phyloP scores from a whole-genome alignment of 176 grass and related monocot genomes.

The Oryza brachyantha region DNA sequence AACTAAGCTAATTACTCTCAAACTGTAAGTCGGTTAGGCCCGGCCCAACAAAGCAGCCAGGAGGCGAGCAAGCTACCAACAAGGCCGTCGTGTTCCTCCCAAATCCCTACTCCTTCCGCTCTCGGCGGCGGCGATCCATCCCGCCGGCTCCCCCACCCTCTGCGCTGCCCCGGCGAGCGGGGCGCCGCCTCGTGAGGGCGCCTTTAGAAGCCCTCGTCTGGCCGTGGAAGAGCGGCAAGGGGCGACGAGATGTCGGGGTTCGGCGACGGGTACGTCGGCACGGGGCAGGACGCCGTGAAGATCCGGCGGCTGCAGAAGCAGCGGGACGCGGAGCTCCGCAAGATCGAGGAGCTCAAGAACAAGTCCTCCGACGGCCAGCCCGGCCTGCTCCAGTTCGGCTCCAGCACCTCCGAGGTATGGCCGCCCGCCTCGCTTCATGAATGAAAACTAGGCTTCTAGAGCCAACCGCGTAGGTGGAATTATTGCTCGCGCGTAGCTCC shows the following conservation, averaged over 20 bases:
- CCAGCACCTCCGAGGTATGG: constrained; percentile 90
- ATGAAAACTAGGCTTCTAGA: not conserved
- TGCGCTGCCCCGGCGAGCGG: not conserved
- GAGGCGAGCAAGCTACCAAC: not conserved
- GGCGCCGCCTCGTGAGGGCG: no score
- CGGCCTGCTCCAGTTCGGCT: constrained; percentile 98
- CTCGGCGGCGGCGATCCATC: not conserved
- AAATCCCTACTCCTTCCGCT: constrained; percentile 20
- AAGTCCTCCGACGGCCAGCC: constrained; percentile 75
- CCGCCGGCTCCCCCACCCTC: not conserved
- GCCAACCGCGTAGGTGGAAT: not conserved
- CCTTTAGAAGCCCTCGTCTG: not conserved
- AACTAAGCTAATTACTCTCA: not conserved
- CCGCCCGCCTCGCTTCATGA: not conserved
- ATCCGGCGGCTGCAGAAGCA: constrained; percentile 99
- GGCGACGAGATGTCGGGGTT: constrained; percentile 68
- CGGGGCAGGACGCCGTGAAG: constrained; percentile 87
- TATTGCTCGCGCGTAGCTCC: not conserved
- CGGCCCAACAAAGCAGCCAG: not conserved
- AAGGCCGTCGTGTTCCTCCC: not conserved
- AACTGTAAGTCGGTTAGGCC: not conserved
- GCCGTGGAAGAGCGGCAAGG: not conserved
- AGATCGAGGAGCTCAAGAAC: constrained; percentile 91
- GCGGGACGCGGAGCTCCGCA: constrained; percentile 89
- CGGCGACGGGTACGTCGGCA: constrained; percentile 94